Conservation (phyloP, 2,329 filamentous ascomycete species). For the Monilinia aucupariae region DNA sequence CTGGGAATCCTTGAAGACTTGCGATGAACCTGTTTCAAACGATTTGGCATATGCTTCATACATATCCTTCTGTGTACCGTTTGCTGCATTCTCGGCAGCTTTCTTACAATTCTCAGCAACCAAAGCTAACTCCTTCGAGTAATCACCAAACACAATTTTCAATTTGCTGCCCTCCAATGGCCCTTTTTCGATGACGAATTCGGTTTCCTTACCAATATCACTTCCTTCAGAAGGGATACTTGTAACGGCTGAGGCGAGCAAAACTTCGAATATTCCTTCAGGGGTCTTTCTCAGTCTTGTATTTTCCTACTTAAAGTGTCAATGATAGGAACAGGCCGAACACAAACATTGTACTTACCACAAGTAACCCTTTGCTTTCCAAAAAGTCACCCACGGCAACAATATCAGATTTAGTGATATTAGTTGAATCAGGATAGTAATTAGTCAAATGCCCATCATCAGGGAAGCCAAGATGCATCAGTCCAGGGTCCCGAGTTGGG, state of each 20-base stretch:
- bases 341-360: slow-evolving; percentile 32
- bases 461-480: slow-evolving; percentile 72
- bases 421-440: slow-evolving; percentile 72
- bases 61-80: slow-evolving; percentile 70
- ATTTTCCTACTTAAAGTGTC: slow-evolving; percentile 51
- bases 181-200: slow-evolving; percentile 56
- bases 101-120: slow-evolving; percentile 63
- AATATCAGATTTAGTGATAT: slow-evolving; percentile 71
- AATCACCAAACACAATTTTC: slow-evolving; percentile 68
- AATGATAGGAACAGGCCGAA: background rate
- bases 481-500: slow-evolving; percentile 54
- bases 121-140: slow-evolving; percentile 63
- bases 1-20: slow-evolving; percentile 76
- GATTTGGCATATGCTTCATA: slow-evolving; percentile 68
- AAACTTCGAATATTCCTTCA: slow-evolving; percentile 61
- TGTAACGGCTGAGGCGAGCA: slow-evolving; percentile 65
- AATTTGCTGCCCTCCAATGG: slow-evolving; percentile 61
- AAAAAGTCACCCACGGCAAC: slow-evolving; percentile 66
- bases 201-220: slow-evolving; percentile 61
- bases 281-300: slow-evolving; percentile 65
- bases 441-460: slow-evolving; percentile 73
- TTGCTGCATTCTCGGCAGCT: slow-evolving; percentile 64
- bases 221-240: slow-evolving; percentile 56
- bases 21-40: slow-evolving; percentile 67
- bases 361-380: slow-evolving; percentile 63